These are phyloP conservation scores for Fusarium pseudocircinatum DNA, from an alignment of 2,329 filamentous ascomycete species.

Conservation along the genomic window DNA sequence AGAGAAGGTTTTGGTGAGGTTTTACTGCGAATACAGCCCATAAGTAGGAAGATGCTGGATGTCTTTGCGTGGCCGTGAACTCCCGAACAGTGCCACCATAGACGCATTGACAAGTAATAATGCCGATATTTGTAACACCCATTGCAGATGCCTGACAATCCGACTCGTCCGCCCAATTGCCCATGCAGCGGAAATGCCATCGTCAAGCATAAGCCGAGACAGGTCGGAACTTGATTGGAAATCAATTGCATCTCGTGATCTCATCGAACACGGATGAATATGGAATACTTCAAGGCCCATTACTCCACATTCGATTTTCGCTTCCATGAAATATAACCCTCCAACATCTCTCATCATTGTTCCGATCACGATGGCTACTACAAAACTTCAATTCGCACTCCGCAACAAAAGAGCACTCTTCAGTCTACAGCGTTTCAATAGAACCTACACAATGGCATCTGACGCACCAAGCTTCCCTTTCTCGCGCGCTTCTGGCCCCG, in stretches of 20 bases:
- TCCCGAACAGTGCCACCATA: background rate
- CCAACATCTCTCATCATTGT: background rate
- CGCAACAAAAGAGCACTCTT: background rate
- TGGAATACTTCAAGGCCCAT: background rate
- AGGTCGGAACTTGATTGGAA: slow-evolving; percentile 9
- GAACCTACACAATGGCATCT: background rate
- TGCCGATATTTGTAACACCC: slow-evolving; percentile 3
- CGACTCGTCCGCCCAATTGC: background rate
- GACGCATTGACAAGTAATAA: background rate
- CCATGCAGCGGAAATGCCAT: background rate
- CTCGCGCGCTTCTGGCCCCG: slow-evolving; percentile 34
- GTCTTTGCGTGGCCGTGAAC: background rate
- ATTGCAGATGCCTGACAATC: background rate
- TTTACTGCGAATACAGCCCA: background rate
- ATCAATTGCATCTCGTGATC: slow-evolving; percentile 15
- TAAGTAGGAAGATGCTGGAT: too few species aligned
- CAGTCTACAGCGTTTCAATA: too few species aligned
- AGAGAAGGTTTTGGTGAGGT: accelerated
- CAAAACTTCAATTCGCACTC: background rate
- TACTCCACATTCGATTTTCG: background rate
- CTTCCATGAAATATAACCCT: background rate
- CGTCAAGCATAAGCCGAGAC: background rate
- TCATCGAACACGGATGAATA: background rate
- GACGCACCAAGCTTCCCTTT: slow-evolving; percentile 32
- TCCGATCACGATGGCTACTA: background rate